Base-by-base conservation (phyloP, 495 filamentous ascomycete species). In the Aspergillus bridgeri region DNA sequence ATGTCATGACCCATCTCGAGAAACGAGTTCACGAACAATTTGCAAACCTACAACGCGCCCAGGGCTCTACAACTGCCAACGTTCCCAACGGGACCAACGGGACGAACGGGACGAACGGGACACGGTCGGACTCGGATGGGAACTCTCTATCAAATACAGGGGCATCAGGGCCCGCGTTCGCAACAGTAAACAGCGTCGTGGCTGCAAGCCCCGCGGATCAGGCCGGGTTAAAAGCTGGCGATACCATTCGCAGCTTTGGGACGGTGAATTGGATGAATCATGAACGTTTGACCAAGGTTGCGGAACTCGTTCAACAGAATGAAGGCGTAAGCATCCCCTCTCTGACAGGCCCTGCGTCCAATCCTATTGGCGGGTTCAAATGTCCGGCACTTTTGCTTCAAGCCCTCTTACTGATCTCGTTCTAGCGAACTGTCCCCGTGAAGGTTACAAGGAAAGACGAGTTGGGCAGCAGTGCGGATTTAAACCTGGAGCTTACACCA, bases 171-270 rank as follows among this genome's bases (percentile, higher is more conserved):
- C 80, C 79, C 45, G 85, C 91, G 1, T 99, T 99, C 68, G 95
- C 95, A 19, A 94, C 83, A 65, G 88, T 99, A 58, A 97, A 96
- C 61, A 88, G 81, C 42, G 89, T 99, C 20, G 86, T 85, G 23
- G 65, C 79, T 6, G 81, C 80, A 20, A 96, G 92, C 65, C 95
- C 95, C 21, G 95, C 95, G 21, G 86, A 87, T 23, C 71, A 83
- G 50, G 92, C 95, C 13, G 95, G 95, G 13, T 72, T 99, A 65
- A 87, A 84, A 69, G 74, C 80, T 18, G 93, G 91, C n/a, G 95
- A 99, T 72, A 71, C 80, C 56, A 84, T 99, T 59, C 83, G 85
- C 58, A 84, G 82, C 67, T 96, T 99, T 77, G 95, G 93, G 46
- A 83, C 78, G 58, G 88, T 89, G 20, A 87, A 90, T 64, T 86